These are phyloP conservation scores for Sclerotinia spermophila DNA, from an alignment of 2,329 filamentous ascomycete species.

Conservation along the genomic window DNA sequence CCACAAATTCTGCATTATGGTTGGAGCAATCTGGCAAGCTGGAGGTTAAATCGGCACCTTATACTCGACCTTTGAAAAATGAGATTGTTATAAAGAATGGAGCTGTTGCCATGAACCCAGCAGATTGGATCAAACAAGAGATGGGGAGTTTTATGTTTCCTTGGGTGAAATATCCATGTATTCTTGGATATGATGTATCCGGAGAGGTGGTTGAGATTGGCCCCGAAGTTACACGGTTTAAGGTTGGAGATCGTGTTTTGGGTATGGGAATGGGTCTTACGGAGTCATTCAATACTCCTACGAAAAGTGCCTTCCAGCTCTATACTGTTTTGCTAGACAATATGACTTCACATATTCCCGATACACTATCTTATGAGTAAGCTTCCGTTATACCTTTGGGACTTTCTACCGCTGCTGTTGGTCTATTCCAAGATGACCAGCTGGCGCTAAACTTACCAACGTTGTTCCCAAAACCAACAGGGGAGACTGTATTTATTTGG, in stretches of 20 bases:
- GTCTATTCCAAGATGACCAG: slow-evolving; percentile 33
- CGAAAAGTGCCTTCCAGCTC: slow-evolving; percentile 35
- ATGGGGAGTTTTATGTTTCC: slow-evolving; percentile 18
- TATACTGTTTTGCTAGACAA: slow-evolving; percentile 29
- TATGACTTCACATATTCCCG: slow-evolving; percentile 33
- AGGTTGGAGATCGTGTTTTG: slow-evolving; percentile 51
- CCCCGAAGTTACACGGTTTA: slow-evolving; percentile 40
- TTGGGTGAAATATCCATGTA: slow-evolving; percentile 32
- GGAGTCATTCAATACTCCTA: slow-evolving; percentile 35
- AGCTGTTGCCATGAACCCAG: slow-evolving; percentile 43
- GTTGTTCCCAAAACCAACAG: slow-evolving; percentile 28
- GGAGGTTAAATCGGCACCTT: slow-evolving; percentile 39
- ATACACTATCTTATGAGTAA: slow-evolving; percentile 33
- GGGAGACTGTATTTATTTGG: slow-evolving; percentile 40
- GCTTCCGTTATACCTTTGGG: slow-evolving; percentile 36
- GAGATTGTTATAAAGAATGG: slow-evolving; percentile 41
- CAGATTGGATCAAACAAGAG: slow-evolving; percentile 35
- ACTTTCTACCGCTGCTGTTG: slow-evolving; percentile 35
- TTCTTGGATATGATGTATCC: slow-evolving; percentile 52
- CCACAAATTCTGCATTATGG: slow-evolving; percentile 21
- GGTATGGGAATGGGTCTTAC: slow-evolving; percentile 24
- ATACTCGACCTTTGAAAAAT: slow-evolving; percentile 37
- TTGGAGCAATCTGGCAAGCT: slow-evolving; percentile 32
- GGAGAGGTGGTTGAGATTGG: slow-evolving; percentile 53
- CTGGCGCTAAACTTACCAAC: slow-evolving; percentile 30